Evolutionary conservation across 1,284 basidiomycete genomes (phyloP), one percentile per base, ranked within the genome.

Genomic region (Cerioporus squamosus): DNA sequence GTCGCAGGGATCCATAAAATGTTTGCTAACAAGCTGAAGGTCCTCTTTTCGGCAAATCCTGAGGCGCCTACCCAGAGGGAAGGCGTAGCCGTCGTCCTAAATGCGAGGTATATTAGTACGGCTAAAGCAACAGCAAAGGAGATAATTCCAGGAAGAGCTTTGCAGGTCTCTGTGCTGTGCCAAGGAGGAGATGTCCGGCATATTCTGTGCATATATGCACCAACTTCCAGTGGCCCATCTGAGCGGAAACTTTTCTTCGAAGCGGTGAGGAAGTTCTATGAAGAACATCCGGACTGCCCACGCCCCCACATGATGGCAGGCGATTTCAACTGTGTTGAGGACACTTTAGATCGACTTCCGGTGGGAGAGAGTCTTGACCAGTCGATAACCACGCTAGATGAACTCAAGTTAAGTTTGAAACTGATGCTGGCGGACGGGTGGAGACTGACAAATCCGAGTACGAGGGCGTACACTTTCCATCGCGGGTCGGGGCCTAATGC

Each of bases 281-380:
- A 50, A 63, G 10, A n/a, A 17, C 17, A 26, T 1, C 46, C 53
- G 0, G 26, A 52, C 0, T 31, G 68, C 1, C 68, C 58, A 0
- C 47, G 45, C 20, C 74, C 74, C 0, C 70, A 77, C 43, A 47
- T 79, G 0, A 63, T 81, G 45, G 44, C 73, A 0, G 78, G 79
- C 0, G 78, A 81, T 57, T 79, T 77, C 44, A 82, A 81, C 50
- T 62, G 78, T 4, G 74, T 77, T 0, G 77, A 81, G 40, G 51
- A 43, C 15, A 24, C 8, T 0, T 12, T 18, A 14, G 51, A 43
- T 15, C 12, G 48, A 0, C 23, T 56, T 1, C 55, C 49, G 0
- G 15, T 51, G n/a, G 2, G 12, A 5, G 43, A 40, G 9, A 2
- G 12, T 5, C 7, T 14, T 1, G 74, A 78, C 39, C 14, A 24